A percentile compares a stretch with the other conserved stretches of the same genome.
Conservation (phyloP, 1,284 basidiomycete species). For the Phlebopus sp. region DNA sequence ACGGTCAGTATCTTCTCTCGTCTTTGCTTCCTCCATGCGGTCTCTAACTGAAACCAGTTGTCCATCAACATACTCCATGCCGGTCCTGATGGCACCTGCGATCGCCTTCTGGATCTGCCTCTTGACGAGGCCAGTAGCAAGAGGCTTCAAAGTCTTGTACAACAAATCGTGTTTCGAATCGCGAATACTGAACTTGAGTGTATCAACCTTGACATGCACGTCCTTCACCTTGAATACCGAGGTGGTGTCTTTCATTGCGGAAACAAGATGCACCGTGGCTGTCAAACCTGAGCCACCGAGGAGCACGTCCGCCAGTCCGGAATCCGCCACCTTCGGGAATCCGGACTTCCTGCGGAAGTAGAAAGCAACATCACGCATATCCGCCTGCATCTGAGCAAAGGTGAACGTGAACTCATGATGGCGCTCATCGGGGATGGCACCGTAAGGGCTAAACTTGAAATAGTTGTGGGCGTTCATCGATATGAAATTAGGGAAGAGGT, state of each 20-base stretch:
- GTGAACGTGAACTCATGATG: conserved; percentile 72
- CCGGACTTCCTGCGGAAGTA: conserved; percentile 80
- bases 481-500: conserved; percentile 81
- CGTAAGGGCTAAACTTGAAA: conserved; percentile 81
- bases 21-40: conserved; percentile 69
- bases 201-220: conserved; percentile 78
- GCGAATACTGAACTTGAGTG: conserved; percentile 87
- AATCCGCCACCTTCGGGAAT: conserved; percentile 80
- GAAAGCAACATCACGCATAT: conserved; percentile 90
- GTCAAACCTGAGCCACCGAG: conserved; percentile 79
- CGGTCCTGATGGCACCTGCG: conserved; percentile 72
- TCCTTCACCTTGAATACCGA: conserved; percentile 80
- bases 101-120: conserved; percentile 87
- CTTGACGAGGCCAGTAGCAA: conserved; percentile 84
- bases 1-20: conserved; percentile 47
- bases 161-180: conserved; percentile 90
- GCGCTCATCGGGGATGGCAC: conserved; percentile 51
- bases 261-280: conserved; percentile 61
- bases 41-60: conserved; percentile 82
- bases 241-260: conserved; percentile 58
- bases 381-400: conserved; percentile 88
- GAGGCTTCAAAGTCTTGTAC: conserved; percentile 79
- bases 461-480: conserved; percentile 82
- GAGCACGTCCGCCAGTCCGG: conserved; percentile 89
- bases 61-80: conserved; percentile 82